Conservation (phyloP, 2,329 filamentous ascomycete species). For the Pleoardoris graminearum region DNA sequence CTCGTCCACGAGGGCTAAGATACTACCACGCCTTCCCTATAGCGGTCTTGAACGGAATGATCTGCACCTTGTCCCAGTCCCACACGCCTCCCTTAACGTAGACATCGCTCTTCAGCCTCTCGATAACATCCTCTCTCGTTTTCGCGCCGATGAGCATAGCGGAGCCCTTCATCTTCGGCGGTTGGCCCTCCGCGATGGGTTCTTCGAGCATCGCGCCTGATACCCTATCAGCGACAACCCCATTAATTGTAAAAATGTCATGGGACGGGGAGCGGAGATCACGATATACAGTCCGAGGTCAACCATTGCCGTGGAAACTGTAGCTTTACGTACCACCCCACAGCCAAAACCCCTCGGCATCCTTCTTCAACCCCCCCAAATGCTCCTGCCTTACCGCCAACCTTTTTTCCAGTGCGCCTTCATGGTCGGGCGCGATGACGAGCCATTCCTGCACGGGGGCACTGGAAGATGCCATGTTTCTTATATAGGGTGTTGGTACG, state of each 20-base stretch:
- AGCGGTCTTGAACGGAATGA: constrained; percentile 54
- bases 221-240: background rate
- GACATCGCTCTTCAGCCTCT: constrained; percentile 70
- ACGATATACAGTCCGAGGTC: too few species aligned
- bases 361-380: constrained; percentile 33
- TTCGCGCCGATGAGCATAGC: constrained; percentile 69
- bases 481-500: too few species aligned
- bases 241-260: too few species aligned
- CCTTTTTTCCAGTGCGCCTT: constrained; percentile 47
- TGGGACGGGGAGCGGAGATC: too few species aligned
- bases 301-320: too few species aligned
- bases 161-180: constrained; percentile 73
- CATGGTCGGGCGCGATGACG: constrained; percentile 53
- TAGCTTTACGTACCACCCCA: constrained; percentile 44
- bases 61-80: constrained; percentile 63
- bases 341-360: constrained; percentile 39
- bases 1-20: too few species aligned
- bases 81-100: constrained; percentile 75
- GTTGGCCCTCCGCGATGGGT: constrained; percentile 61
- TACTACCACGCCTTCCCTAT: constrained; percentile 48
- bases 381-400: constrained; percentile 48
- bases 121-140: constrained; percentile 69
- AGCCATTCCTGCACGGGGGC: constrained; percentile 52
- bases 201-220: constrained; percentile 44
- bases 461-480: constrained; percentile 28